Evolutionary conservation across 495 filamentous ascomycete species (phyloP), one percentile per base, ranked within the genome.

Genomic region (Daldinia loculata): DNA sequence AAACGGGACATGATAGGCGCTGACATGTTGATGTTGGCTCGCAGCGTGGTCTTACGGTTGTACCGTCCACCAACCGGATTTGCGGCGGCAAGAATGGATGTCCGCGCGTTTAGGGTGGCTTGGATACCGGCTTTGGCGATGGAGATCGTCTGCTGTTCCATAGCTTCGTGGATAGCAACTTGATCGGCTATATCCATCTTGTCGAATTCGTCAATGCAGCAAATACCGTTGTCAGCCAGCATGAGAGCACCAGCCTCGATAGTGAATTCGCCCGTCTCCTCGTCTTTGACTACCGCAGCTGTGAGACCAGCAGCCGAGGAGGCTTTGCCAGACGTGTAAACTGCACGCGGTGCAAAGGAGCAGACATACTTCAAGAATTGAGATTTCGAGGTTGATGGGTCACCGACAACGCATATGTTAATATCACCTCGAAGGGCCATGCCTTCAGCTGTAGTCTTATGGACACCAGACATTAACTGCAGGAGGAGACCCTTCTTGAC

Each of bases 101-200:
- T 98, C 29, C 95, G 84, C 0, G 95, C 95, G 74, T 98, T 99
- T 43, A 99, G 89, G 0, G 95, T 99, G 2, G 95, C 97, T 78
- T 99, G 95, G 67, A 99, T 99, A 75, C 95, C 95, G 4, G 95
- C 95, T 77, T 99, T 99, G 66, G 95, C 95, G 78, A 99, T 99
- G 22, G 95, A 98, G 72, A 99, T 99, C 19, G 95, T 99, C 83
- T 99, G 95, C 82, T 99, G 95, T 86, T 99, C 95, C 95, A 99
- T 99, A 61, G 96, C 96, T 87, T 99, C 95, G 88, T 99, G 95
- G 79, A 99, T 98, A 69, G 95, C 95, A 52, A 99, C 95, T 83
- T 99, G 95, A 81, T 99, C 95, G 53, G 83, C 87, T 58, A 99
- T 92, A 75, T 99, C 95, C 95, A 99, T 99, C 82, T 98, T 99